phyloP scores from a whole-genome alignment of 305 asterid genomes.

The Fraxinus sp. region DNA sequence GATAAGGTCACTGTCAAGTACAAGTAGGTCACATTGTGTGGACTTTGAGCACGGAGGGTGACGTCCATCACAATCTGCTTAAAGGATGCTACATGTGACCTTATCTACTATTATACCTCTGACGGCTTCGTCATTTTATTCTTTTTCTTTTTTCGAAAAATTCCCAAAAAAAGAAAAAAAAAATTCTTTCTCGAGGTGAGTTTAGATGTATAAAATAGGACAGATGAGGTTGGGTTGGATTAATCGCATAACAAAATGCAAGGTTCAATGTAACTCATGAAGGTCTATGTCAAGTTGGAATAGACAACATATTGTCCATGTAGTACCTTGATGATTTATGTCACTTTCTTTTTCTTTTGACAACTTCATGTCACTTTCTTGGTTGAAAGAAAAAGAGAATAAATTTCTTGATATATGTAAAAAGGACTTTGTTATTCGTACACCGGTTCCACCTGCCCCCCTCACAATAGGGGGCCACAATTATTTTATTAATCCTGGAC shows the following conservation, averaged over 20 bases:
- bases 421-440: no score
- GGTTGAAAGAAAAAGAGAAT: background rate
- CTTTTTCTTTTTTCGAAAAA: no score
- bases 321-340: background rate
- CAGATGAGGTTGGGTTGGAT: background rate
- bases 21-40: background rate
- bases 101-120: no score
- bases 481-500: no score
- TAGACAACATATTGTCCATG: background rate
- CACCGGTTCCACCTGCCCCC: no score
- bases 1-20: background rate
- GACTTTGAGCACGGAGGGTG: background rate
- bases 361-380: background rate
- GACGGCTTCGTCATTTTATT: background rate
- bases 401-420: background rate
- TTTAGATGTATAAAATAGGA: no score
- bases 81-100: background rate
- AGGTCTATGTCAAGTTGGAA: background rate
- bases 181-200: background rate
- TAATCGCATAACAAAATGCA: background rate
- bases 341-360: background rate
- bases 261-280: background rate
- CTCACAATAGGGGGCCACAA: no score
- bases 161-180: no score
- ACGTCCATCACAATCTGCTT: background rate